Percentiles rank a stretch among this genome's conserved stretches.
Evolutionary conservation across 108 stramenopile genomes (phyloP).

Genomic region (Conticribra guillardii): DNA sequence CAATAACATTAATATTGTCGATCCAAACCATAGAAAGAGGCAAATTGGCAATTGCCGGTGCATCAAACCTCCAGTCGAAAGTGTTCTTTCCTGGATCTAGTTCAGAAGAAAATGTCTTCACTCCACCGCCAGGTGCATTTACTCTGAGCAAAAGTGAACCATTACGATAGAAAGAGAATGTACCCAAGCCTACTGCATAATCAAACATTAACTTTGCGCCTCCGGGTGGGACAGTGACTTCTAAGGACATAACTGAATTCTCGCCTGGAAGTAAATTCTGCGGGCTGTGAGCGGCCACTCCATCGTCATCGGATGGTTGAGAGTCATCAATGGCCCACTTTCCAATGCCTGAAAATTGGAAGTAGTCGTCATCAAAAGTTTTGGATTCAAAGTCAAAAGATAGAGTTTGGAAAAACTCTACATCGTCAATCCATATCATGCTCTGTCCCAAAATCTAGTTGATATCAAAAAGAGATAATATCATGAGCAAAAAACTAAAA

Average conservation of each 20-base stretch:
- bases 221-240: not conserved
- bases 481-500: too few relatives aligned
- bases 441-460: not conserved
- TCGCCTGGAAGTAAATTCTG: not conserved
- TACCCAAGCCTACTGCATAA: not conserved
- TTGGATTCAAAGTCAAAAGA: not conserved
- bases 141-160: not conserved
- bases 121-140: not conserved
- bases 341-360: not conserved
- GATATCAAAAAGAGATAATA: too few relatives aligned
- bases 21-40: not conserved
- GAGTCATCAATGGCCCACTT: not conserved
- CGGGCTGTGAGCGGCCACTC: slow-evolving; percentile 1
- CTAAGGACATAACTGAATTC: not conserved
- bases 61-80: not conserved
- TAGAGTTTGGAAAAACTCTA: not conserved
- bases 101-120: not conserved
- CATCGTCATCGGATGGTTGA: not conserved
- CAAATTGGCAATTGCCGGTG: not conserved
- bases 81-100: not conserved
- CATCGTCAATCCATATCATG: not conserved
- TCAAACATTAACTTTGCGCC: not conserved
- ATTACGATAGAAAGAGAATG: not conserved
- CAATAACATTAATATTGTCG: not conserved
- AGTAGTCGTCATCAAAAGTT: not conserved